phyloP scores from a whole-genome alignment of 1,284 basidiomycete genomes.

The Mycosarcoma mackinlayi region DNA sequence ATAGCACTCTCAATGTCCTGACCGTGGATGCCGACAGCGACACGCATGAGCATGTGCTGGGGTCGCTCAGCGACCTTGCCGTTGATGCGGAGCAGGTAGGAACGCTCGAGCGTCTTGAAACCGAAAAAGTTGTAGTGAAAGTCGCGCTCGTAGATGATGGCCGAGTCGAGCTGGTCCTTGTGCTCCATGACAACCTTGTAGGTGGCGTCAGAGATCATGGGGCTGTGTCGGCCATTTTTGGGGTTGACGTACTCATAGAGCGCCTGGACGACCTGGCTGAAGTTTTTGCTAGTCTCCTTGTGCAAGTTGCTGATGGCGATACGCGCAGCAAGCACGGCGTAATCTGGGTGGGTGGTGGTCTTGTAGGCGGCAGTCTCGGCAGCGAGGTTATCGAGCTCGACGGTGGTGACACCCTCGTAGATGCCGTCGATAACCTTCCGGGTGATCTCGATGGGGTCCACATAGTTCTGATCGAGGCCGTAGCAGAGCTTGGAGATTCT shows the following conservation, averaged over 20 bases:
- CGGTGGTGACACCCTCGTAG: conserved; percentile 94
- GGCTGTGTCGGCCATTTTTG: conserved; percentile 82
- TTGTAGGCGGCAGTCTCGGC: conserved; percentile 97
- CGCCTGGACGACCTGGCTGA: conserved; percentile 90
- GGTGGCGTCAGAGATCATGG: conserved; percentile 91
- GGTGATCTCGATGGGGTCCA: conserved; percentile 86
- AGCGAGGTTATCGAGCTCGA: conserved; percentile 83
- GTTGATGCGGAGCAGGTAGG: conserved; percentile 93
- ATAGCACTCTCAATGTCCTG: conserved; percentile 86
- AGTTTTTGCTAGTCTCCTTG: conserved; percentile 98
- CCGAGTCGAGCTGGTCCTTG: conserved; percentile 86
- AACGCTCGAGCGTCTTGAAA: conserved; percentile 99
- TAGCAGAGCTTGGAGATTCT: conserved; percentile 96
- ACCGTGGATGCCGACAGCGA: conserved; percentile 96
- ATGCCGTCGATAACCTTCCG: conserved; percentile 86
- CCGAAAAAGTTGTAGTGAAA: conserved; percentile 91
- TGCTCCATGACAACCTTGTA: conserved; percentile 87
- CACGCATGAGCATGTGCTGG: conserved; percentile 99
- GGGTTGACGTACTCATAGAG: conserved; percentile 96
- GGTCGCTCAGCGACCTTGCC: conserved; percentile 96
- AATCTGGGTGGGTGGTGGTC: conserved; percentile 93
- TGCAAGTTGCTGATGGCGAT: conserved; percentile 99
- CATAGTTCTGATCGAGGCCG: conserved; percentile 90
- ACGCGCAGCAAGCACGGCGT: conserved; percentile 96
- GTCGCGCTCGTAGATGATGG: conserved; percentile 97